Base-by-base conservation (phyloP, 169 alveolate species). In the Cyclospora cayetanensis region DNA sequence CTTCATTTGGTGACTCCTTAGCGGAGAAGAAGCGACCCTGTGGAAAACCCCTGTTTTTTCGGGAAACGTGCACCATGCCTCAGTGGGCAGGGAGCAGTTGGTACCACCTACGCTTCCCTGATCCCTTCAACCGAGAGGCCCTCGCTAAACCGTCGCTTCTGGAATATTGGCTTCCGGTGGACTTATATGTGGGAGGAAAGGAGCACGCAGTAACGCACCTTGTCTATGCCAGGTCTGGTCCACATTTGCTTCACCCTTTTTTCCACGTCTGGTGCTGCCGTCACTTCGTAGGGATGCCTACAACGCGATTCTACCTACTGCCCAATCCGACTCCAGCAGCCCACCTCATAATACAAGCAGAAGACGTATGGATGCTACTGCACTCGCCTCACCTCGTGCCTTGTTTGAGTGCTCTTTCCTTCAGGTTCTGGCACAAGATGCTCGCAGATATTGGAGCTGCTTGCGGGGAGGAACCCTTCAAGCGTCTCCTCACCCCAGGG, bases 31-130 rank as follows among this genome's bases (percentile, higher is more conserved):
- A 39, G 37, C 39, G 76, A 15, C 15, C 15, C 20, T 15, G 15
- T 31, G 35, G 22, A 53, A 11, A 35, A 18, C 34, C 35, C 25
- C 20, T 22, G 70, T 31, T 77, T 15, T 39, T 27, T 29, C 83
- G 97, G 68, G 98, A 97, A 79, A 74, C 94, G 50, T 97, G 96
- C 39, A 97, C 98, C 39, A 96, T 98, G 96, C 99, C 98, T 25
- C 98, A 98, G 88, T 98, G 98, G 97, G 99, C 98, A 5, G 99
- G 98, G 27, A 95, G 98, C 53, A 93, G 98, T 46, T 98, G 99
- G 99, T 98, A 98, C 91, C 97, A 93, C 85, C 93, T 98, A 68
- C 93, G 99, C 11, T 98, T 95, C 72, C 70, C 95, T 39, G 99
- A 97, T 92, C 94, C 98, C 42, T 93, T 95, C 83, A 94, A 95